Evolutionary conservation across 345 rosid genomes (phyloP).

Genomic region (Arabidopsis suecica): DNA sequence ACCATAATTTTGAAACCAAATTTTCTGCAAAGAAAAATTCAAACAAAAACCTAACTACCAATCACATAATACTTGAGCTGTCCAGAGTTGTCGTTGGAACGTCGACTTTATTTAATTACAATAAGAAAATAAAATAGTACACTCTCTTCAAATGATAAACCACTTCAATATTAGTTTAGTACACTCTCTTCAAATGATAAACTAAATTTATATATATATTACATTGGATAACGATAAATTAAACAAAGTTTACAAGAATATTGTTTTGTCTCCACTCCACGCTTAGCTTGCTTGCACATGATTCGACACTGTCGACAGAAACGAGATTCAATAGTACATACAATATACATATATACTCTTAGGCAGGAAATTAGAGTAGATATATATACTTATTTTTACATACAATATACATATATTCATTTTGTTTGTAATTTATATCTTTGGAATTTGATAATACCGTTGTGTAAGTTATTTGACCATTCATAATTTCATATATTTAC

Average conservation of each 20-base stretch:
- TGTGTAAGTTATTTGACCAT: too few species aligned
- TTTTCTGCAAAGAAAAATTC: neutral
- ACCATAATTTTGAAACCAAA: neutral
- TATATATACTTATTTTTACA: too few species aligned
- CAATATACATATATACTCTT: neutral
- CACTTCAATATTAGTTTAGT: neutral
- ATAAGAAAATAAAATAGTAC: neutral
- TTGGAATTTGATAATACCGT: neutral
- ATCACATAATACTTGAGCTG: neutral
- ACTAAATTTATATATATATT: too few species aligned
- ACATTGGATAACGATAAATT: neutral
- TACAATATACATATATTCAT: neutral
- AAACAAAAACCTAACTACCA: neutral
- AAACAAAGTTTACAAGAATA: neutral
- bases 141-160: too few species aligned
- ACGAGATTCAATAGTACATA: neutral
- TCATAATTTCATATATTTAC: too few species aligned
- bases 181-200: neutral
- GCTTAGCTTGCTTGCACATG: slow-evolving; percentile 10
- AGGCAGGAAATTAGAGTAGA: too few species aligned
- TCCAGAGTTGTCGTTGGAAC: neutral
- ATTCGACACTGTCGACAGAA: neutral
- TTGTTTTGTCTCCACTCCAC: neutral
- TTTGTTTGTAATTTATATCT: neutral
- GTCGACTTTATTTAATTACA: neutral